Conservation (phyloP, 2,329 filamentous ascomycete species). For the Ploettnerulaceae sp. region DNA sequence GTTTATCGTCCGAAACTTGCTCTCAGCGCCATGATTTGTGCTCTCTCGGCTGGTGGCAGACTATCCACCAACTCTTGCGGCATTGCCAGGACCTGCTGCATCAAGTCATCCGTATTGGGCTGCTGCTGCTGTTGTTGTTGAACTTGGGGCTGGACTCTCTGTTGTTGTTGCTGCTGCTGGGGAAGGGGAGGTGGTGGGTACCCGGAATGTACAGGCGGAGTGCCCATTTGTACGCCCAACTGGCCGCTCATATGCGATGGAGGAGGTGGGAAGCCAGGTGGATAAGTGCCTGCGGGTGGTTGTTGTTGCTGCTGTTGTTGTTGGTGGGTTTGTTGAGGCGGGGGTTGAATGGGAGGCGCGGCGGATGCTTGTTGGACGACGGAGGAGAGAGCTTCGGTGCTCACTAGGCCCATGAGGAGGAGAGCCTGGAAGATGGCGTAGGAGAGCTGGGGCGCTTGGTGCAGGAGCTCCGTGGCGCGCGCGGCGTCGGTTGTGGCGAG, state of each 20-base stretch:
- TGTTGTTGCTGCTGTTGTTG: slow-evolving; percentile 21
- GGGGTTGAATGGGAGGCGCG: slow-evolving; percentile 38
- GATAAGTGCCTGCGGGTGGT: slow-evolving; percentile 33
- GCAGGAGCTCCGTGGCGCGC: slow-evolving; percentile 79
- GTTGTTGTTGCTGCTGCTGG: slow-evolving; percentile 4
- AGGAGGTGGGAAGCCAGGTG: slow-evolving; percentile 36
- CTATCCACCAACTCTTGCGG: slow-evolving; percentile 75
- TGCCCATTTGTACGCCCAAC: slow-evolving; percentile 34
- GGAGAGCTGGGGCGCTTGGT: slow-evolving; percentile 84
- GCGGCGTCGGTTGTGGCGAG: slow-evolving; percentile 76
- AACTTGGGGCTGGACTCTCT: slow-evolving; percentile 37
- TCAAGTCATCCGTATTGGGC: slow-evolving; percentile 64
- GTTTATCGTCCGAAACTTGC: slow-evolving; percentile 33
- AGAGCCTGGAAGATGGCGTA: slow-evolving; percentile 95
- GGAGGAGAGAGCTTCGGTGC: slow-evolving; percentile 73
- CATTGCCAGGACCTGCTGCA: slow-evolving; percentile 77
- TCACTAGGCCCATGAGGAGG: slow-evolving; percentile 87
- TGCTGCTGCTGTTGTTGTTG: slow-evolving; percentile 41
- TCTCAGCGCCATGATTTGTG: slow-evolving; percentile 74
- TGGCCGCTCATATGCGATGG: slow-evolving; percentile 37
- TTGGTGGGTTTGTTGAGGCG: slow-evolving; percentile 14
- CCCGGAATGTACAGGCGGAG: slow-evolving; percentile 45
- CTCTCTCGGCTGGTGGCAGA: slow-evolving; percentile 67
- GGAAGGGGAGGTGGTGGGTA: slow-evolving; percentile 30
- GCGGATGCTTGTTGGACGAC: slow-evolving; percentile 60